phyloP scores from a whole-genome alignment of 108 stramenopile species.

The Seminavis robusta region DNA sequence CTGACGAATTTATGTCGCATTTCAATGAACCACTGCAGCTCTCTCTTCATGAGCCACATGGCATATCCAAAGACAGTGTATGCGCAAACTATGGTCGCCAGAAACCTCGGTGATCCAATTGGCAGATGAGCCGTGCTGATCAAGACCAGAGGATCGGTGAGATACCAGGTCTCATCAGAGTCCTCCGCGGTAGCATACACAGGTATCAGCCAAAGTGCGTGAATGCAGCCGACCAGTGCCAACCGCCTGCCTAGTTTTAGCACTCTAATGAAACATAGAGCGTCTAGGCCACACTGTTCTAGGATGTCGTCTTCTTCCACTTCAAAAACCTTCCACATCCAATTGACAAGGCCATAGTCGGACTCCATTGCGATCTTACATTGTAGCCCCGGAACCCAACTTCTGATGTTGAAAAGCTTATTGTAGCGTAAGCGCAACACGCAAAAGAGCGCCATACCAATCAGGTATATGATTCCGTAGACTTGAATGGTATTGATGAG shows the following conservation, averaged over 20 bases:
- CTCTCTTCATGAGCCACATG: constrained; percentile 46
- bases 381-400: constrained; percentile 13
- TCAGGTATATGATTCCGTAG: too few relatives aligned
- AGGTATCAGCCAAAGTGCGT: constrained; percentile 54
- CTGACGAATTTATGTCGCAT: constrained; percentile 35
- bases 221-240: constrained; percentile 30
- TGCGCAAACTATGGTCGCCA: constrained; percentile 31
- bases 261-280: constrained; percentile 40
- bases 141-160: constrained; percentile 27
- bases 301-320: constrained; percentile 50
- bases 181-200: constrained; percentile 32
- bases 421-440: too few relatives aligned
- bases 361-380: constrained; percentile 20
- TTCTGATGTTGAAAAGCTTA: constrained; percentile 26
- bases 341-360: constrained; percentile 32
- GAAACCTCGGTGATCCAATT: constrained; percentile 12
- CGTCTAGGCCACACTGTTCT: constrained; percentile 50
- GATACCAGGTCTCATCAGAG: background rate
- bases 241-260: constrained; percentile 35
- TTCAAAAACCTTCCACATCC: constrained; percentile 53
- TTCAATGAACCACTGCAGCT: constrained; percentile 53
- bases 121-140: constrained; percentile 34
- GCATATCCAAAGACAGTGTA: constrained; percentile 41
- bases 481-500: too few relatives aligned
- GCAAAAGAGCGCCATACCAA: too few relatives aligned